phyloP scores from a whole-genome alignment of 164 flowering plant species.

The Pachysandra terminalis region DNA sequence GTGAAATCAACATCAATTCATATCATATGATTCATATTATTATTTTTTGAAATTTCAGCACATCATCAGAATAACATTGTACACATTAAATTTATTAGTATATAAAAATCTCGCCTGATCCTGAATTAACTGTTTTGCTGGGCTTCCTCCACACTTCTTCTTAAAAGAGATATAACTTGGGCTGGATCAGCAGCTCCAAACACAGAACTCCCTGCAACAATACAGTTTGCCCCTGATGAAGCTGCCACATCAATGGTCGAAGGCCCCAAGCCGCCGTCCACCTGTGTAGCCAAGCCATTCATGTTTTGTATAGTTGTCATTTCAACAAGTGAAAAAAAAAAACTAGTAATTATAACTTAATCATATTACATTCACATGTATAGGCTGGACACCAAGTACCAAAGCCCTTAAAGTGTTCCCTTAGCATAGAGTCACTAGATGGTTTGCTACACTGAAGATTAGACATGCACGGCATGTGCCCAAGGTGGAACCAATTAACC shows the following conservation, averaged over 20 bases:
- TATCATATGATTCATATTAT: not conserved
- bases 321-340: not conserved
- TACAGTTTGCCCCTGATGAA: slow-evolving; percentile 91
- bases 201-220: slow-evolving; percentile 96
- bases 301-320: not conserved
- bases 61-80: not conserved
- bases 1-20: not conserved
- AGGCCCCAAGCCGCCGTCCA: slow-evolving; percentile 93
- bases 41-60: not conserved
- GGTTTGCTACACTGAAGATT: not conserved
- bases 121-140: slow-evolving; percentile 15
- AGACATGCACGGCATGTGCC: not conserved
- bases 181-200: slow-evolving; percentile 91
- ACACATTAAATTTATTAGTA: not conserved
- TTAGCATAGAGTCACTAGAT: not conserved
- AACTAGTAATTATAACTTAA: not conserved
- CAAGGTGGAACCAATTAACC: too few relatives aligned
- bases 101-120: not conserved
- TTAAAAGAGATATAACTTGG: slow-evolving; percentile 63
- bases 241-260: slow-evolving; percentile 81
- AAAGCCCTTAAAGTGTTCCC: too few relatives aligned
- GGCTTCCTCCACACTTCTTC: slow-evolving; percentile 52
- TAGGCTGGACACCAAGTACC: too few relatives aligned
- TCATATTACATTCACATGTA: too few relatives aligned
- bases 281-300: slow-evolving; percentile 40